Conservation (phyloP, 768 basidiomycete species). For the Coprinopsis strossmayeri region DNA sequence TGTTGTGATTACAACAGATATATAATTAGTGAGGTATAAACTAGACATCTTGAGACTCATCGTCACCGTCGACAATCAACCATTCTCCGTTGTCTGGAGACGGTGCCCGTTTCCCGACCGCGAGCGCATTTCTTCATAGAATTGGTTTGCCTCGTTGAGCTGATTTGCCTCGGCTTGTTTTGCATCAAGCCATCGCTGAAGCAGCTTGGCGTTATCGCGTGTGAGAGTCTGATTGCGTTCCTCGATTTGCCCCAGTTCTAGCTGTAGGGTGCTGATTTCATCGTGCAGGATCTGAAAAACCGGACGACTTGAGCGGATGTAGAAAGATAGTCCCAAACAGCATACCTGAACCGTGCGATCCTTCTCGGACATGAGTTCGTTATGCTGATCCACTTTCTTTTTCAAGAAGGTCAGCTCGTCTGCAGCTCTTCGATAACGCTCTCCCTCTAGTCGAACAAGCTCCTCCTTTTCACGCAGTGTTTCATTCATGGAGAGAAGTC, state of each 20-base stretch:
- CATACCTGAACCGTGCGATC: constrained; percentile 84
- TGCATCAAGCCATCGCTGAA: constrained; percentile 95
- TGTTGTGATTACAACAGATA: constrained; percentile 19
- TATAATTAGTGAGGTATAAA: constrained; percentile 19
- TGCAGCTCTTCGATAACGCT: constrained; percentile 67
- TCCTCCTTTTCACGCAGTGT: constrained; percentile 93
- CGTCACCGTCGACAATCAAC: constrained; percentile 57
- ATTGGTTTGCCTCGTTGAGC: constrained; percentile 91
- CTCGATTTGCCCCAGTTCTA: constrained; percentile 87
- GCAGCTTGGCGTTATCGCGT: constrained; percentile 89
- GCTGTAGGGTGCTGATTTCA: constrained; percentile 85
- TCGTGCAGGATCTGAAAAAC: constrained; percentile 82
- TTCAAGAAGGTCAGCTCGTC: constrained; percentile 69
- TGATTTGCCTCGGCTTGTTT: constrained; percentile 90
- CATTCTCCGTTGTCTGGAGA: constrained; percentile 81
- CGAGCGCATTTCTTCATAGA: constrained; percentile 83
- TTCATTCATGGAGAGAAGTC: constrained; percentile 90
- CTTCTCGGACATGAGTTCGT: constrained; percentile 82
- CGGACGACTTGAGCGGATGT: not conserved
- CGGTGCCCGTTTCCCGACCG: constrained; percentile 70
- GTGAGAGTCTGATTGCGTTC: constrained; percentile 81
- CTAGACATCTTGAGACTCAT: constrained; percentile 11
- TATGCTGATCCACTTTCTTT: constrained; percentile 77
- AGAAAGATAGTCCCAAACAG: constrained; percentile 13
- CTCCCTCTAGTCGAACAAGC: constrained; percentile 70